phyloP scores from a whole-genome alignment of 495 filamentous ascomycete genomes.

The Hypoxylon rickii region DNA sequence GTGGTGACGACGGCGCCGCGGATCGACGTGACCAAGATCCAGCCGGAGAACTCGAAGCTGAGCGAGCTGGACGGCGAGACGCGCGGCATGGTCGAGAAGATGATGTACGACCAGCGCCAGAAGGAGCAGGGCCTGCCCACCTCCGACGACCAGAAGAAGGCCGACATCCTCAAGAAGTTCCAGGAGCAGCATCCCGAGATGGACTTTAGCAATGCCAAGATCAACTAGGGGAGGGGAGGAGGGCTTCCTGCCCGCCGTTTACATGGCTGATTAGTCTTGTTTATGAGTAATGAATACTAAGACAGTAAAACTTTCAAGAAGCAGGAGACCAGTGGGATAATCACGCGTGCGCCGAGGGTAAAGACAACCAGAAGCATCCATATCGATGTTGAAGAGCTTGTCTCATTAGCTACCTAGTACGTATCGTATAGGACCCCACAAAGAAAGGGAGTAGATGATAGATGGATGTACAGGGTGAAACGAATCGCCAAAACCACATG shows the following conservation, averaged over 20 bases:
- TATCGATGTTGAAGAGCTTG: not conserved
- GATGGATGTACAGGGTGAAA: conserved; percentile 66
- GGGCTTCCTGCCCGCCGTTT: not conserved
- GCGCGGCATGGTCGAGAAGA: conserved; percentile 98
- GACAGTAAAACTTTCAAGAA: too few relatives aligned
- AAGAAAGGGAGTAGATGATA: too few relatives aligned
- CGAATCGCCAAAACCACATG: conserved; percentile 60
- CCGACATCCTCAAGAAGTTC: conserved; percentile 90
- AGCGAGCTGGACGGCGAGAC: conserved; percentile 95
- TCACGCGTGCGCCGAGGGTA: too few relatives aligned
- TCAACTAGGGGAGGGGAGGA: conserved; percentile 50
- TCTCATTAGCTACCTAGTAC: conserved; percentile 8
- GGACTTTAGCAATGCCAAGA: conserved; percentile 81
- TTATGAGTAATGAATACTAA: too few relatives aligned
- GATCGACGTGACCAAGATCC: conserved; percentile 94
- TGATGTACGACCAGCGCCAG: conserved; percentile 99
- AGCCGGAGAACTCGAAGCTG: conserved; percentile 87
- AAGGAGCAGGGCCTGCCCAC: conserved; percentile 86
- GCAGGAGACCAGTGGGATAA: too few relatives aligned
- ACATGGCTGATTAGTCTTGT: too few relatives aligned
- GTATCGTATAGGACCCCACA: not conserved
- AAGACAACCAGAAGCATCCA: too few relatives aligned
- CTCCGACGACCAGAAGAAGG: conserved; percentile 91
- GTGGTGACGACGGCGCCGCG: conserved; percentile 81
- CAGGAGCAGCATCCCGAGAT: conserved; percentile 76